Evolutionary conservation across 352 stramenopile genomes (phyloP).

Genomic region (Phytophthora hibernalis): DNA sequence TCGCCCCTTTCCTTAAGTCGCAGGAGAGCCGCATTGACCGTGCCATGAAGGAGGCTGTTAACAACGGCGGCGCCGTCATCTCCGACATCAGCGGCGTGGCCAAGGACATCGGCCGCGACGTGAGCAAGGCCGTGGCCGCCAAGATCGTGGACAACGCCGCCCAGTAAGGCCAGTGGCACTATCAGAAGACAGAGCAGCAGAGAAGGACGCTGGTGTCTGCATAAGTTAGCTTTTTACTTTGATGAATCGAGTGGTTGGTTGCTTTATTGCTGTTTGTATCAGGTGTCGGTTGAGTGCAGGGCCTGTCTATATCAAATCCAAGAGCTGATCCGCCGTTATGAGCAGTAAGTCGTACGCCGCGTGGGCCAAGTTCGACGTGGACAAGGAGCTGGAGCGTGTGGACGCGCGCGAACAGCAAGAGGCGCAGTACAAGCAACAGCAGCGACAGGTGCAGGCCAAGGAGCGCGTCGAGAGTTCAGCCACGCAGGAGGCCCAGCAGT

Average conservation of each 20-base stretch:
- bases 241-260: constrained; percentile 47
- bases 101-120: constrained; percentile 78
- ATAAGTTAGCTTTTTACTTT: constrained; percentile 55
- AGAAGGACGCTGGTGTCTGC: background rate
- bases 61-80: constrained; percentile 77
- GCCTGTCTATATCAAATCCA: constrained; percentile 8
- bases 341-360: constrained; percentile 56
- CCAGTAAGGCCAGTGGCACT: constrained; percentile 21
- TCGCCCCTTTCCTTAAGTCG: constrained; percentile 87
- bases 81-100: constrained; percentile 80
- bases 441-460: constrained; percentile 53
- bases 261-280: constrained; percentile 11
- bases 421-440: constrained; percentile 38
- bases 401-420: constrained; percentile 48
- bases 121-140: constrained; percentile 74
- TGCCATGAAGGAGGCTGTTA: constrained; percentile 86
- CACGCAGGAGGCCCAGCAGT: constrained; percentile 52
- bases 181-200: constrained; percentile 8
- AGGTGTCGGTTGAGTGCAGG: background rate
- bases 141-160: constrained; percentile 75
- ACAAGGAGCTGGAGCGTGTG: constrained; percentile 65
- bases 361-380: constrained; percentile 76
- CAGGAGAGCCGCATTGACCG: constrained; percentile 86
- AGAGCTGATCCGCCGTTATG: constrained; percentile 23
- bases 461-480: constrained; percentile 56